Evolutionary conservation across 2,329 filamentous ascomycete genomes (phyloP).

Genomic region (Ceratocystis ficicola): DNA sequence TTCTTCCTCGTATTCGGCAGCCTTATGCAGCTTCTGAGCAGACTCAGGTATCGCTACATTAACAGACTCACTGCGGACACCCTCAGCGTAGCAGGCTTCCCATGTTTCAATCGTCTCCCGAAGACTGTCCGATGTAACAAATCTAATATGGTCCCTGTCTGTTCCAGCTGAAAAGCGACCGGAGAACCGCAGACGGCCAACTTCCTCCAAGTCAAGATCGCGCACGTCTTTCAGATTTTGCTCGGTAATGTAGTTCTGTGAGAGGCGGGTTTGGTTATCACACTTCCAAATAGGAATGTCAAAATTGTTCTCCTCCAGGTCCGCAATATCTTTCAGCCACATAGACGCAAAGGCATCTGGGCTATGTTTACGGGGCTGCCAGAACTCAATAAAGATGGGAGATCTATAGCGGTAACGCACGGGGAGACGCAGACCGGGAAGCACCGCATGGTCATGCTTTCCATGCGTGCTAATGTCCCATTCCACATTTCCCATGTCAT

Average conservation of each 20-base stretch:
- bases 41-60: constrained; percentile 58
- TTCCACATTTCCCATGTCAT: constrained; percentile 27
- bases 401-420: constrained; percentile 85
- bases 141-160: constrained; percentile 70
- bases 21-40: constrained; percentile 65
- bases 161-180: constrained; percentile 82
- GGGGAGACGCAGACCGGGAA: constrained; percentile 55
- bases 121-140: constrained; percentile 75
- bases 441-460: constrained; percentile 27
- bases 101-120: constrained; percentile 90
- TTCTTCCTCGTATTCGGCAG: constrained; percentile 36
- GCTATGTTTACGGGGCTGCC: constrained; percentile 53
- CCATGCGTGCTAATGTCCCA: constrained; percentile 39
- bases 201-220: constrained; percentile 63
- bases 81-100: constrained; percentile 83
- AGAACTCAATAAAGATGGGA: constrained; percentile 80
- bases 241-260: constrained; percentile 85
- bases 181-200: constrained; percentile 70
- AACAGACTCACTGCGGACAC: constrained; percentile 62
- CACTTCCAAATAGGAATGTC: constrained; percentile 89
- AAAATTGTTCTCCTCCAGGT: constrained; percentile 64
- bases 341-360: constrained; percentile 65
- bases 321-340: constrained; percentile 76
- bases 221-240: constrained; percentile 58
- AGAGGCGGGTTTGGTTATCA: constrained; percentile 58